Percentiles rank a stretch among this genome's conserved stretches.
Conservation (phyloP, 1,139 yeast genomes). For the Suhomyces wounanorum region DNA sequence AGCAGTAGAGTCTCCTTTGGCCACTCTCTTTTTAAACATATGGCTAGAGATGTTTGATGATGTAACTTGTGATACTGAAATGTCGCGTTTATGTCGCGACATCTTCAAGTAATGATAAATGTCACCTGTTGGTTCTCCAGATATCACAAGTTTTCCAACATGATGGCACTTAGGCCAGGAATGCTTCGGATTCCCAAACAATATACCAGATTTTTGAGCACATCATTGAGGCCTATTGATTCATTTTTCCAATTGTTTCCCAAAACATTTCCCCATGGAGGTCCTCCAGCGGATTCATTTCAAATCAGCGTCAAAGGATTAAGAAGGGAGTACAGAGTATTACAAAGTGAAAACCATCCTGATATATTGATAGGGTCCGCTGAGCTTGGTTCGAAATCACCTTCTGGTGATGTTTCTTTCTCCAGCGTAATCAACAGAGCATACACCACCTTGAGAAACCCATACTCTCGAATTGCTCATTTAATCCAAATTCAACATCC, state of each 20-base stretch:
- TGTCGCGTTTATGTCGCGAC: constrained; percentile 4
- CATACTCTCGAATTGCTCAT: constrained; percentile 60
- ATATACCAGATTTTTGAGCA: neutral
- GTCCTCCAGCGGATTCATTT: constrained; percentile 69
- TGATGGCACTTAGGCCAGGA: neutral
- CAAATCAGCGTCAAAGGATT: constrained; percentile 53
- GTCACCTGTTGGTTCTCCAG: neutral
- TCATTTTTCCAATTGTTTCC: constrained; percentile 70
- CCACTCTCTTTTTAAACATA: constrained; percentile 40
- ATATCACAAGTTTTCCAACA: neutral
- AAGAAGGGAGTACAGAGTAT: constrained; percentile 69
- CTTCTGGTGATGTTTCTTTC: constrained; percentile 21
- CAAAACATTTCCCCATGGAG: constrained; percentile 64
- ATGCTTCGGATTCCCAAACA: neutral
- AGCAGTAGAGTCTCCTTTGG: constrained; percentile 1
- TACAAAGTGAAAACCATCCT: constrained; percentile 82
- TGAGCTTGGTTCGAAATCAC: constrained; percentile 18
- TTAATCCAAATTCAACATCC: constrained; percentile 41
- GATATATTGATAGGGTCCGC: constrained; percentile 52
- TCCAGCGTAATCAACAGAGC: constrained; percentile 73
- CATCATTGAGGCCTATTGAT: constrained; percentile 7
- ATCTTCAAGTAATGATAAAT: neutral
- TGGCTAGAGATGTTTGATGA: neutral
- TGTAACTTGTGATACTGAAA: neutral
- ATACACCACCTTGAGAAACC: constrained; percentile 67